These are phyloP conservation scores for Colletotrichum simmondsii DNA, from an alignment of 2,329 filamentous ascomycete genomes.

Conservation along the genomic window DNA sequence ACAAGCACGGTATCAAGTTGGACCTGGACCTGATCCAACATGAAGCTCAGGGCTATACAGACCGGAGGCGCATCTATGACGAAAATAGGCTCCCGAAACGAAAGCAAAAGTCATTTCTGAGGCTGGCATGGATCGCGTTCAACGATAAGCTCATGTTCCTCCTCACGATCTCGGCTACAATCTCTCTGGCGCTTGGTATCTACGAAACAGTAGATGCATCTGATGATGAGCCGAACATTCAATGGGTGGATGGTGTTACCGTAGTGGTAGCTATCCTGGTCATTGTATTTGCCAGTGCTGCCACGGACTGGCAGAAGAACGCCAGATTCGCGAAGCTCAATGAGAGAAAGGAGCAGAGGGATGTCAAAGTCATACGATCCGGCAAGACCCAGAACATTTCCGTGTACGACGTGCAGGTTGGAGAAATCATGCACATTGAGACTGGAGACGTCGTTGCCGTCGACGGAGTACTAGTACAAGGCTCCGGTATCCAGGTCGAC, in stretches of 20 bases:
- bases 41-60: constrained; percentile 53
- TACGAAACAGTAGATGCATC: constrained; percentile 75
- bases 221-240: constrained; percentile 65
- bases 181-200: constrained; percentile 79
- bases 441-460: constrained; percentile 79
- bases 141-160: constrained; percentile 84
- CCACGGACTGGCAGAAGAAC: constrained; percentile 87
- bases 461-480: constrained; percentile 76
- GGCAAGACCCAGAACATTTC: constrained; percentile 77
- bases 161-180: constrained; percentile 75
- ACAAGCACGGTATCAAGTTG: constrained; percentile 28
- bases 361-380: constrained; percentile 81
- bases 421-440: constrained; percentile 79
- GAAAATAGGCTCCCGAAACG: constrained; percentile 75
- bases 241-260: constrained; percentile 86
- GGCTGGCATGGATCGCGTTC: constrained; percentile 82
- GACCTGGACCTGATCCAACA: constrained; percentile 31
- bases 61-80: constrained; percentile 77
- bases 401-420: constrained; percentile 77
- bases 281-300: constrained; percentile 80
- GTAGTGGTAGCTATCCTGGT: constrained; percentile 82
- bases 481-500: constrained; percentile 70
- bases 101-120: constrained; percentile 75
- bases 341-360: constrained; percentile 80
- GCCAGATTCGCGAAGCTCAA: constrained; percentile 84